These are phyloP conservation scores for Populus alba DNA, from an alignment of 345 rosid genomes.

Conservation along the genomic window DNA sequence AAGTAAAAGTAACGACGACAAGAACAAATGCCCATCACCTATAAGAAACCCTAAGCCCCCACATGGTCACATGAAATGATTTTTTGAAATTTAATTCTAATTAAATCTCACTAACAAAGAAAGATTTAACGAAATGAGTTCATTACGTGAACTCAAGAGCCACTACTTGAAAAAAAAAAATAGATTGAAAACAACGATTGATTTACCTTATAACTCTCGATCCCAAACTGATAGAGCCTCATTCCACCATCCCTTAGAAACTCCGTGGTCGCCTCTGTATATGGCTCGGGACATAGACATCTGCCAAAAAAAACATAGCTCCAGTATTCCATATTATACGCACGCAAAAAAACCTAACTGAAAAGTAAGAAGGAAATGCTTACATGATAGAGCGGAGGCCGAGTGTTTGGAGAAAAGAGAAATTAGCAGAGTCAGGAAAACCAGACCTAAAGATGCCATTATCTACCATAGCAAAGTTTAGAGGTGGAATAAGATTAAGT, in stretches of 20 bases:
- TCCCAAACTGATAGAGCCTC: conserved; percentile 82
- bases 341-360: background rate
- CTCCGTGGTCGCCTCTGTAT: conserved; percentile 68
- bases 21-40: too few relatives aligned
- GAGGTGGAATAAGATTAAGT: conserved; percentile 59
- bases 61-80: background rate
- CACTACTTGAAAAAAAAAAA: background rate
- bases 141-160: background rate
- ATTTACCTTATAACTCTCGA: conserved; percentile 78
- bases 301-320: conserved; percentile 27
- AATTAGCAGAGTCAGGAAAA: conserved; percentile 83
- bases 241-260: conserved; percentile 79
- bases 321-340: background rate
- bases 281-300: conserved; percentile 87
- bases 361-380: conserved; percentile 6
- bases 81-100: background rate
- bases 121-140: background rate
- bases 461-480: conserved; percentile 92
- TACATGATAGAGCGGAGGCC: conserved; percentile 96
- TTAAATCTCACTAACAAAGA: background rate
- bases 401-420: conserved; percentile 79
- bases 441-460: conserved; percentile 96
- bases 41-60: background rate
- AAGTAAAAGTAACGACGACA: too few relatives aligned
- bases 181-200: background rate